Percentiles rank a stretch among this genome's conserved stretches.
Conservation (phyloP, 2,329 filamentous ascomycete species). For the Xylariales sp. region DNA sequence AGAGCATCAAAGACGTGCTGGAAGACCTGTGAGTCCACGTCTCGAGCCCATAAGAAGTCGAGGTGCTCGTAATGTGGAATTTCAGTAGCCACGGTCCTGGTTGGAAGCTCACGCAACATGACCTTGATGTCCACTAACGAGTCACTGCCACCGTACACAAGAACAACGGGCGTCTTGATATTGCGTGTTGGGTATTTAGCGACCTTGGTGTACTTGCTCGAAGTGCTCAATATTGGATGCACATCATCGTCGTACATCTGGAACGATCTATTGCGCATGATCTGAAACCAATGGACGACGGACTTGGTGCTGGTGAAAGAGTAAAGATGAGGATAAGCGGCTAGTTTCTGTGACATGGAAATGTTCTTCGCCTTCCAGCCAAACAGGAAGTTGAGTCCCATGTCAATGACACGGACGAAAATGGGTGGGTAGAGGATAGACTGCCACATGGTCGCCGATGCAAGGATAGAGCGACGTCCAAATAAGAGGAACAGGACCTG, state of each 20-base stretch:
- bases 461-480: slow-evolving; percentile 83
- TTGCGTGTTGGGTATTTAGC: slow-evolving; percentile 95
- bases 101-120: slow-evolving; percentile 85
- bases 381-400: slow-evolving; percentile 77
- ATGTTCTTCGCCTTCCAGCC: slow-evolving; percentile 88
- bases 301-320: slow-evolving; percentile 96
- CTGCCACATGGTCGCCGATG: slow-evolving; percentile 95
- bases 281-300: slow-evolving; percentile 99
- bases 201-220: slow-evolving; percentile 88
- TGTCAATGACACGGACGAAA: slow-evolving; percentile 83
- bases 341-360: slow-evolving; percentile 79
- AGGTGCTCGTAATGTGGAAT: slow-evolving; percentile 94
- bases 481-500: slow-evolving; percentile 91
- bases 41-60: slow-evolving; percentile 90
- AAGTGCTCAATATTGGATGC: slow-evolving; percentile 66
- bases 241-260: slow-evolving; percentile 99
- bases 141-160: slow-evolving; percentile 91
- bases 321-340: slow-evolving; percentile 92
- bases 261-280: slow-evolving; percentile 92
- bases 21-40: slow-evolving; percentile 81
- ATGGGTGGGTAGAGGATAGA: slow-evolving; percentile 91
- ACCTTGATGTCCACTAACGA: slow-evolving; percentile 89
- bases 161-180: slow-evolving; percentile 90
- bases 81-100: slow-evolving; percentile 78
- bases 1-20: slow-evolving; percentile 88